A percentile compares a stretch with the other conserved stretches of the same genome.
Evolutionary conservation across 768 basidiomycete species (phyloP).

Genomic region (Mycena albidolilacea): DNA sequence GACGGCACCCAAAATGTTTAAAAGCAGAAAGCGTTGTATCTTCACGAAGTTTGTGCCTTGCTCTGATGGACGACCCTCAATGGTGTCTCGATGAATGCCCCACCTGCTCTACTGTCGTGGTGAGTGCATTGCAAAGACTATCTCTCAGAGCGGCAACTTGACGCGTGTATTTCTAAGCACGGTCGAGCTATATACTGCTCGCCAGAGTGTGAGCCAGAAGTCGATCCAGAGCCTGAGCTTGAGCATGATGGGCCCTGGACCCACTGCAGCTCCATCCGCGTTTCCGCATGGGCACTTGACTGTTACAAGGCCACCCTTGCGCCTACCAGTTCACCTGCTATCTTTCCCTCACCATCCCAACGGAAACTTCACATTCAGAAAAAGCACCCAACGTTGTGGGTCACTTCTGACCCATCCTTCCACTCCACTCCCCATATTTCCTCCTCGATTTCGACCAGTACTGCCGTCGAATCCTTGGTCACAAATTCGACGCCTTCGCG

Average conservation of each 20-base stretch:
- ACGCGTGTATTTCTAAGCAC: conserved; percentile 23
- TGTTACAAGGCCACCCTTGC: conserved; percentile 30
- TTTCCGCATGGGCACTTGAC: conserved; percentile 36
- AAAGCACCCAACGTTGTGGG: conserved; percentile 26
- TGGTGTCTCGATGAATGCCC: conserved; percentile 40
- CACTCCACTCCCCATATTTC: conserved; percentile 15
- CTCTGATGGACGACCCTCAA: conserved; percentile 33
- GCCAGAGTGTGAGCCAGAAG: conserved; percentile 30
- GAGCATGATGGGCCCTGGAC: conserved; percentile 9
- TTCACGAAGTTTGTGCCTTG: conserved; percentile 1
- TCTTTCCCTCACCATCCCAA: conserved; percentile 23
- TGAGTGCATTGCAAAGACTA: conserved; percentile 9
- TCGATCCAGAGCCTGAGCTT: conserved; percentile 1
- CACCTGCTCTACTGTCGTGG: conserved; percentile 35
- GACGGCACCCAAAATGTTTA: not conserved
- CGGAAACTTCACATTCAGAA: conserved; percentile 37
- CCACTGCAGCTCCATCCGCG: conserved; percentile 12
- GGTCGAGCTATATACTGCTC: conserved; percentile 36
- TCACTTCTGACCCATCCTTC: conserved; percentile 7
- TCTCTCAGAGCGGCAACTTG: not conserved
- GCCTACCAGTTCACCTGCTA: conserved; percentile 10
- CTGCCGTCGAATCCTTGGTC: conserved; percentile 26
- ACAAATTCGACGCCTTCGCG: conserved; percentile 9
- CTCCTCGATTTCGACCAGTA: conserved; percentile 25
- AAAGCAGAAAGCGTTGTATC: conserved; percentile 11